Base-by-base conservation (phyloP, 1,284 basidiomycete genomes). In the Austroboletus niveus region DNA sequence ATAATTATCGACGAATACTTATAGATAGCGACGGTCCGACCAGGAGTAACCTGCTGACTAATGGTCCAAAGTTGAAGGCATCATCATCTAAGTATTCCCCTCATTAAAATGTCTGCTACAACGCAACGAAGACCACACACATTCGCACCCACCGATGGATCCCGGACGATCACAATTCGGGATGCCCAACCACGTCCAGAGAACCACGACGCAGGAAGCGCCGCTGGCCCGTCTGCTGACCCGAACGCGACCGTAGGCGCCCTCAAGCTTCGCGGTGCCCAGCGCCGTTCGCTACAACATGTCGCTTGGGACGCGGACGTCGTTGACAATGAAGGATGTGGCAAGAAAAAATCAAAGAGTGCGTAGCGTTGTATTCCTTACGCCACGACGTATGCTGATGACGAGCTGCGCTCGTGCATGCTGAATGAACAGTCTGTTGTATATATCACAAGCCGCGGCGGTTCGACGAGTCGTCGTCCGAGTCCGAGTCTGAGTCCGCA, bases 301-400 rank as follows among this genome's bases (percentile, higher is more conserved):
- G 90, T 93, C 0, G 80, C 78, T 1, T 94, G 91, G 92, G 76
- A 73, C 22, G 84, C 89, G n/a, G 85, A 82, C 53, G 87, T 90
- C 3, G 77, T 94, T 1, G 91, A 94, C 64, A 94, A 94, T 58
- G 91, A 94, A 62, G 83, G 83, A 0, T 77, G 82, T 52, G 87
- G 86, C 12, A 82, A 79, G 72, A 93, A 93, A 69, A 89, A 87
- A 56, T 87, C 87, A 20, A 94, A 94, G 72, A 91, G 92, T 92
- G 57, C 57, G 86, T 42, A 2, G 8, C n/a, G 12, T 30, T 29
- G 4, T 11, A 31, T 11, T 31, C 30, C 10, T 31, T 31, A 2
- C 30, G 30, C 30, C 10, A 31, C 3, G 10, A 31, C 30, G 29
- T 29, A 31, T 31, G 30, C 30, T 31, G 30, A 31, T 31, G 30